phyloP scores from a whole-genome alignment of 148 eudicot genomes.

The Camellia granthamiana region DNA sequence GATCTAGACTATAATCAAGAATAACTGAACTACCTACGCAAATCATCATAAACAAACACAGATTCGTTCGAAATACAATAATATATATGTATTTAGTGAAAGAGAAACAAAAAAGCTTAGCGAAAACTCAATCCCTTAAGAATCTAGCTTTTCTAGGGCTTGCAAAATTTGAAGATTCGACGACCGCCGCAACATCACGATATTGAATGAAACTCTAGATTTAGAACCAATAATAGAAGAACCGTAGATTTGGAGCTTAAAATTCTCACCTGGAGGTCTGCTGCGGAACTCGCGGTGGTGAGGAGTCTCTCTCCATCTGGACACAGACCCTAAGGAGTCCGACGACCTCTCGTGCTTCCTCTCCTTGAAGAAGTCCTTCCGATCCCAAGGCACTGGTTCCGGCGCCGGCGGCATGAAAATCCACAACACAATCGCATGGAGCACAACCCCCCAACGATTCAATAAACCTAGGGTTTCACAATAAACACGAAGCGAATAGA shows the following conservation, averaged over 20 bases:
- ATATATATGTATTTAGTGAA: neutral
- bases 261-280: conserved; percentile 45
- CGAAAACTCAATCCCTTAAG: neutral
- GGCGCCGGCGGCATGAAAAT: conserved; percentile 93
- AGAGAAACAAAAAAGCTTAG: neutral
- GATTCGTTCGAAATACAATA: neutral
- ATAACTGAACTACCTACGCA: neutral
- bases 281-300: conserved; percentile 46
- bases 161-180: neutral
- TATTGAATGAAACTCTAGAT: conserved; percentile 6
- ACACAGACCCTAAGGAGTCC: conserved; percentile 27
- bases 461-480: no score
- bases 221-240: neutral
- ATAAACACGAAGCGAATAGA: neutral
- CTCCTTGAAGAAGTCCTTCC: conserved; percentile 62
- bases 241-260: neutral
- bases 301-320: conserved; percentile 48
- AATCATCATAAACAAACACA: neutral
- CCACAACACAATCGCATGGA: conserved; percentile 29
- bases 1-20: conserved; percentile 2
- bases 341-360: conserved; percentile 47
- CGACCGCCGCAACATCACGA: neutral
- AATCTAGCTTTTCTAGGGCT: neutral
- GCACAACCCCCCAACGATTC: neutral
- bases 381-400: conserved; percentile 81